phyloP scores from a whole-genome alignment of 1,284 basidiomycete species.

The Pseudomicrostroma phylloplanum region DNA sequence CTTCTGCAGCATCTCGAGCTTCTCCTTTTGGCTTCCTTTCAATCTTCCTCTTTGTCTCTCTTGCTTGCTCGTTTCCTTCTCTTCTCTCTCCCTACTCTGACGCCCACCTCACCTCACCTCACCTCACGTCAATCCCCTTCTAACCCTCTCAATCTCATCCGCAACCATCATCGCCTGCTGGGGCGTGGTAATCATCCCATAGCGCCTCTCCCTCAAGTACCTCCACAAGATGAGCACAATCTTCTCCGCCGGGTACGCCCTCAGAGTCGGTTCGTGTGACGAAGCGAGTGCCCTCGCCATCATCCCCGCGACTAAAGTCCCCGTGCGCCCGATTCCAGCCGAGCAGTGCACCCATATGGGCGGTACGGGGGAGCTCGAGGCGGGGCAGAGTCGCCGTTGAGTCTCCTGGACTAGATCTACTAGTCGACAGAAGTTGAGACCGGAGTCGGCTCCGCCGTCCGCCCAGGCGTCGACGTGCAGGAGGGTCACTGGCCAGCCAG shows the following conservation, averaged over 20 bases:
- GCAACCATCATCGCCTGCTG: slow-evolving; percentile 1
- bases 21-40: too few relatives aligned
- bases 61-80: too few relatives aligned
- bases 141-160: slow-evolving; percentile 4
- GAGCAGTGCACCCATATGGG: slow-evolving; percentile 74
- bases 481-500: slow-evolving; percentile 57
- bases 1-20: too few relatives aligned
- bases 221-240: neutral
- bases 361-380: slow-evolving; percentile 51
- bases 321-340: slow-evolving; percentile 54
- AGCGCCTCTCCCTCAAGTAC: neutral
- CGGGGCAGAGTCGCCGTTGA: slow-evolving; percentile 1
- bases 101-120: too few relatives aligned
- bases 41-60: too few relatives aligned
- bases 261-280: neutral
- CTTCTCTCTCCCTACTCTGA: too few relatives aligned
- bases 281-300: slow-evolving; percentile 16
- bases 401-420: slow-evolving; percentile 34
- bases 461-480: slow-evolving; percentile 72
- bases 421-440: slow-evolving; percentile 22
- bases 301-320: slow-evolving; percentile 55
- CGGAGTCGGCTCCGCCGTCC: slow-evolving; percentile 68
- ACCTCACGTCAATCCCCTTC: neutral
- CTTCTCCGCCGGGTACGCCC: neutral
- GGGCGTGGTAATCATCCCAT: neutral